These are phyloP conservation scores for Rhodomyrtus tomentosa DNA, from an alignment of 345 rosid species.

Conservation along the genomic window DNA sequence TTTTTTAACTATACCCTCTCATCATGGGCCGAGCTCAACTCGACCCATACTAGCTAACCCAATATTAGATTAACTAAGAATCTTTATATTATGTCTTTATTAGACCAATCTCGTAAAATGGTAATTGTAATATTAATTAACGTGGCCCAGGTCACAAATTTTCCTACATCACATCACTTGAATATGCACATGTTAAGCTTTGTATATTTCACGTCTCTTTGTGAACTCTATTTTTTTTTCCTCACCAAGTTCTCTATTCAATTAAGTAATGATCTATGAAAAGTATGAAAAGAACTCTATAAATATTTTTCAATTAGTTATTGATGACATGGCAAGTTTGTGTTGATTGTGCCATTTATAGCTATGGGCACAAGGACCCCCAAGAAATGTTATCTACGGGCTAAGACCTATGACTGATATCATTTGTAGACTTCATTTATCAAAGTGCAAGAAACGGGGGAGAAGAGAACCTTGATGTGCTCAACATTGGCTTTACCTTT, in stretches of 20 bases:
- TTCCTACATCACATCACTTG: background rate
- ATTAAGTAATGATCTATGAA: background rate
- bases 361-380: background rate
- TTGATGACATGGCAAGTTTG: background rate
- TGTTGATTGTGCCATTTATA: background rate
- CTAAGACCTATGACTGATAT: background rate
- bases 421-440: background rate
- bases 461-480: background rate
- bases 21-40: no score
- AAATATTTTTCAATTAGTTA: background rate
- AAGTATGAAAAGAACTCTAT: background rate
- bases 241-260: background rate
- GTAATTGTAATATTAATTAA: no score
- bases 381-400: background rate
- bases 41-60: no score
- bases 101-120: no score
- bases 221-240: background rate
- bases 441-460: background rate
- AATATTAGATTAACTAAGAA: no score
- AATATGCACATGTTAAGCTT: rapidly evolving
- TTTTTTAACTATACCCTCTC: no score
- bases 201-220: background rate
- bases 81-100: no score
- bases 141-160: rapidly evolving
- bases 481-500: no score